Evolutionary conservation across 2,329 filamentous ascomycete genomes (phyloP).

Genomic region (Cladophialophora immunda): DNA sequence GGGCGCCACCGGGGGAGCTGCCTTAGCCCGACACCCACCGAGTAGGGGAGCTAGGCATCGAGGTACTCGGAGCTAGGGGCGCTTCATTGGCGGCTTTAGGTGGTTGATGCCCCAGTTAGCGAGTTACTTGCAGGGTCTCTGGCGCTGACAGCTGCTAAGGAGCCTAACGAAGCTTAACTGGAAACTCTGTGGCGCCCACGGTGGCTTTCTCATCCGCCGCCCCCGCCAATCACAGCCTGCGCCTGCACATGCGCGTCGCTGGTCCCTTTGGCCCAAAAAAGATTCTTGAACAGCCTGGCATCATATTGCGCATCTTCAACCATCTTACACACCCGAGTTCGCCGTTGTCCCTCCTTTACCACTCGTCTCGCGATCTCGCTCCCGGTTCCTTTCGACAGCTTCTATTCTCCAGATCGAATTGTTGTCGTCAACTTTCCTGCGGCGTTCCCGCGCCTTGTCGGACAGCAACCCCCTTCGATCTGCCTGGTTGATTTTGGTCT

Average conservation of each 20-base stretch:
- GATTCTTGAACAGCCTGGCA: slow-evolving; percentile 38
- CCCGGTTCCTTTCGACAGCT: background rate
- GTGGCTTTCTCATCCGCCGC: background rate
- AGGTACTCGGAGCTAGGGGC: slow-evolving; percentile 4
- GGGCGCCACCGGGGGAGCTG: background rate
- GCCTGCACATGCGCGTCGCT: background rate
- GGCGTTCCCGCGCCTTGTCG: background rate
- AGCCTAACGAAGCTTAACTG: background rate
- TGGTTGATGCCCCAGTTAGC: background rate
- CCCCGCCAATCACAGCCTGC: slow-evolving; percentile 3
- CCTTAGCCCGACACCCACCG: background rate
- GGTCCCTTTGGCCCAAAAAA: slow-evolving; percentile 24
- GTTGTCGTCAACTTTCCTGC: background rate
- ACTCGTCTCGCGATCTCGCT: background rate
- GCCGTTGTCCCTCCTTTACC: background rate
- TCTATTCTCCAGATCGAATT: background rate
- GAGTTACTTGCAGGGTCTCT: background rate
- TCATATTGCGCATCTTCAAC: slow-evolving; percentile 3
- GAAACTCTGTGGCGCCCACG: background rate
- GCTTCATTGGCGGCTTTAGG: background rate
- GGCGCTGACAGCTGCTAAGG: background rate
- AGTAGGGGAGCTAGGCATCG: background rate
- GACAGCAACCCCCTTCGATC: background rate
- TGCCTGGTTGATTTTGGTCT: background rate
- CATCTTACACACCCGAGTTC: background rate